Evolutionary conservation across 1,284 basidiomycete genomes (phyloP).

Genomic region (Cryptococcus sp.): DNA sequence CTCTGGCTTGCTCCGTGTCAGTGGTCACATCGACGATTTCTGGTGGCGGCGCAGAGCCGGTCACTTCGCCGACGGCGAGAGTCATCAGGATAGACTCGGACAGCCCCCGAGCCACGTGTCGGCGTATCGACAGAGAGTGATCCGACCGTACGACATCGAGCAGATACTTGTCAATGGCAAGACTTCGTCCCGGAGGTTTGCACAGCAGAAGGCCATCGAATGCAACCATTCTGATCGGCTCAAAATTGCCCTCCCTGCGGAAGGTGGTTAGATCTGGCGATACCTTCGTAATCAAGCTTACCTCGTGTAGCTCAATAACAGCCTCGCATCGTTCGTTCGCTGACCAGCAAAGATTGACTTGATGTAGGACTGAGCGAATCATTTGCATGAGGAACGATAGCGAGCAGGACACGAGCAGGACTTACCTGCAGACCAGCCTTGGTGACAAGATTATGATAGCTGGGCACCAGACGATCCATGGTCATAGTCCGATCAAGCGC

Average conservation of each 20-base stretch:
- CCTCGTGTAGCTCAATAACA: slow-evolving; percentile 88
- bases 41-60: slow-evolving; percentile 23
- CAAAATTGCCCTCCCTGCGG: slow-evolving; percentile 84
- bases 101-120: slow-evolving; percentile 81
- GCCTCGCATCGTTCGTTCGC: slow-evolving; percentile 74
- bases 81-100: slow-evolving; percentile 85
- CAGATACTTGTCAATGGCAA: slow-evolving; percentile 75
- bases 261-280: slow-evolving; percentile 3
- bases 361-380: slow-evolving; percentile 70
- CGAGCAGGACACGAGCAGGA: slow-evolving; percentile 24
- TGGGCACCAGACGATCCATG: slow-evolving; percentile 93
- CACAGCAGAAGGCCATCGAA: slow-evolving; percentile 92
- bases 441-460: slow-evolving; percentile 90
- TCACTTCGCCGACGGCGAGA: slow-evolving; percentile 87
- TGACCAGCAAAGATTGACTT: slow-evolving; percentile 76
- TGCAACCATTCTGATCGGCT: slow-evolving; percentile 84
- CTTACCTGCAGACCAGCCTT: slow-evolving; percentile 82
- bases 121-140: slow-evolving; percentile 75
- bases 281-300: slow-evolving; percentile 51
- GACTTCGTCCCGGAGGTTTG: slow-evolving; percentile 60
- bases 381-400: slow-evolving; percentile 1
- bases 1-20: slow-evolving; percentile 25
- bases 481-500: slow-evolving; percentile 89
- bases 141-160: slow-evolving; percentile 87
- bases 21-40: slow-evolving; percentile 36